phyloP scores from a whole-genome alignment of 1,139 yeast genomes.

The Magnusiomyces magnusii region DNA sequence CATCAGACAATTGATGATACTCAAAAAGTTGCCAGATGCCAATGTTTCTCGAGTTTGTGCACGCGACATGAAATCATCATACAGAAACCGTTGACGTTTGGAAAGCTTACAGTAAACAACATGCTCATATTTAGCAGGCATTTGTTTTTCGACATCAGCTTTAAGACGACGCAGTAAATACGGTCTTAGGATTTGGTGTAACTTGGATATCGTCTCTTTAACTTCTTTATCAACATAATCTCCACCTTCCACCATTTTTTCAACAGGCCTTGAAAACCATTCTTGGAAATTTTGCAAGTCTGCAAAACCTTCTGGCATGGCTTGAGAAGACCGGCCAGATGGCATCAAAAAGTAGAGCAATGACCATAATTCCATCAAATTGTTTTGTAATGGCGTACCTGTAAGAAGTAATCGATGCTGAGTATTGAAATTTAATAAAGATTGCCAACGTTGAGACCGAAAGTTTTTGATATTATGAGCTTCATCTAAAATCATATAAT shows the following conservation, averaged over 20 bases:
- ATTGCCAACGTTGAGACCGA: constrained; percentile 96
- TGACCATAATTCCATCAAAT: constrained; percentile 91
- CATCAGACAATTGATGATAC: constrained; percentile 96
- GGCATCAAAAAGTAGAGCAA: constrained; percentile 94
- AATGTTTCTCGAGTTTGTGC: constrained; percentile 93
- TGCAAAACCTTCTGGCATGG: constrained; percentile 94
- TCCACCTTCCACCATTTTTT: constrained; percentile 74
- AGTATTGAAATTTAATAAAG: constrained; percentile 85
- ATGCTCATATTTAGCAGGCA: constrained; percentile 98
- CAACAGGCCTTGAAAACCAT: constrained; percentile 98
- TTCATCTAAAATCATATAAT: constrained; percentile 93
- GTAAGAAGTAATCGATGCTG: constrained; percentile 81
- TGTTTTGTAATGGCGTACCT: constrained; percentile 94
- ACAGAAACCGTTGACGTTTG: constrained; percentile 82
- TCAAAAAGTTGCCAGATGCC: constrained; percentile 89
- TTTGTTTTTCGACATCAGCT: constrained; percentile 95
- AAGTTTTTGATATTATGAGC: constrained; percentile 98
- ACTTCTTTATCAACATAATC: constrained; percentile 62
- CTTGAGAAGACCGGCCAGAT: constrained; percentile 55
- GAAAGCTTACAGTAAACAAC: constrained; percentile 87
- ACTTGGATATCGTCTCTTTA: constrained; percentile 70
- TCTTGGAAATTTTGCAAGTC: constrained; percentile 92
- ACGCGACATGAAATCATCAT: constrained; percentile 96
- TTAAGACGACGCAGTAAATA: constrained; percentile 84
- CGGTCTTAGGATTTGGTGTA: constrained; percentile 92